Base-by-base conservation (phyloP, 768 basidiomycete species). In the Leccinellum luteum region DNA sequence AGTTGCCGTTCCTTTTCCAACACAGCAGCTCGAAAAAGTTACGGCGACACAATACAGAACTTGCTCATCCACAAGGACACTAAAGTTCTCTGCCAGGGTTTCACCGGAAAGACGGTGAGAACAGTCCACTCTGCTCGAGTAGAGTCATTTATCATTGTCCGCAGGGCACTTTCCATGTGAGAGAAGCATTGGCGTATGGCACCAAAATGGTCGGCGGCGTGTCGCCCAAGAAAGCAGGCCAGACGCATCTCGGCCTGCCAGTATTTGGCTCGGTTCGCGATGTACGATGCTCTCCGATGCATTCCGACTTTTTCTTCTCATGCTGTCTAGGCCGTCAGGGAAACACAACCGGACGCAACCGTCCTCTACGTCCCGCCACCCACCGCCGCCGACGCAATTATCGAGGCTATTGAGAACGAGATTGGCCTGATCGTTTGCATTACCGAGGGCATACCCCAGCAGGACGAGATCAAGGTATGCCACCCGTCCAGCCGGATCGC, bases 321-420 rank as follows among this genome's bases (percentile, higher is more conserved):
- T 31, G 17, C 54, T 48, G 1, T 44, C 34, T 68, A 97, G 94
- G 96, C 97, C 44, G 94, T 95, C 60, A 78, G 83, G 49, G 87
- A 92, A 61, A 84, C 87, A 44, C 78, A 85, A 61, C 97, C 97
- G 12, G 96, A 98, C 67, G 97, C 97, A 28, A 88, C 93, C 34
- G 86, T 99, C 58, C 86, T 99, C 75, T 99, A 98, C 73, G 97
- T 99, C 14, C 97, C 97, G 5, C 97, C 97, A n/a, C 92, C 95
- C 4, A 81, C 82, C 51, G 96, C 96, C 19, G 97, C 93, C 28
- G 95, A 96, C 63, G 97, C 97, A 43, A 98, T 99, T 73, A 87
- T 99, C 55, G 97, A 99, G 74, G 97, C 97, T 34, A 98, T 99
- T 66, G 97, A 98, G 74, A 92, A 92, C 65, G 97, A 99, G 75